Base-by-base conservation (phyloP, 2,329 filamentous ascomycete species). In the Arachnomyces sp. region DNA sequence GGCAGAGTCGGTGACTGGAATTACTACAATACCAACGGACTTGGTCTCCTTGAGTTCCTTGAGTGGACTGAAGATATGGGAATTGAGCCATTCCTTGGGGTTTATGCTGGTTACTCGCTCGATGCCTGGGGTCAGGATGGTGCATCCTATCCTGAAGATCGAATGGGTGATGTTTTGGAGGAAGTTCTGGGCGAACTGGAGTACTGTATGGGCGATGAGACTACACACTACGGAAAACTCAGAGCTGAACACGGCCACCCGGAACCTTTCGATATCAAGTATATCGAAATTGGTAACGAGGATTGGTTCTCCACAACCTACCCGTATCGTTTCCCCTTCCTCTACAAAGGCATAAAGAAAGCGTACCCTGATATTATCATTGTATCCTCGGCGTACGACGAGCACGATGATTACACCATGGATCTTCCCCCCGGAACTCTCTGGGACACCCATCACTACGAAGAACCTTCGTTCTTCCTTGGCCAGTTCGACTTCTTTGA, bases 271-370 rank as follows among this genome's bases (percentile, higher is more conserved):
- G 63, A 56, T 21, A 66, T 84, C 36, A 65, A 72, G 8, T 80
- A 74, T 49, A 75, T 84, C 40, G 80, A 84, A 58, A 62, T 84
- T 32, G 80, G 81, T 43, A 84, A 84, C 54, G 80, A 84, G 54
- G 80, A 84, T 50, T 75, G 69, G 0, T 67, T 72, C 3, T 72
- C 66, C 55, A 58, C 67, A 2, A 67, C 71, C 4, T 74, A 71
- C 51, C 66, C 69, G 36, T 69, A 74, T 43, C 73, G 79, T 3
- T 80, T 82, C 54, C 65, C 69, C 3, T 61, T 69, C 49, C 80
- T 83, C 59, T 67, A 79, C 45, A 57, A 78, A 30, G 78, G 77
- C 12, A 77, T 82, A 59, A 68, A 65, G 33, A 61, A 63, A 21
- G 65, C 60, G 5, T 78, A 80, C 46, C 75, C 77, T 0, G 65